Percentiles rank a stretch among this genome's conserved stretches.
phyloP scores from a whole-genome alignment of 352 stramenopile genomes.

The Globisporangium iwayamae region DNA sequence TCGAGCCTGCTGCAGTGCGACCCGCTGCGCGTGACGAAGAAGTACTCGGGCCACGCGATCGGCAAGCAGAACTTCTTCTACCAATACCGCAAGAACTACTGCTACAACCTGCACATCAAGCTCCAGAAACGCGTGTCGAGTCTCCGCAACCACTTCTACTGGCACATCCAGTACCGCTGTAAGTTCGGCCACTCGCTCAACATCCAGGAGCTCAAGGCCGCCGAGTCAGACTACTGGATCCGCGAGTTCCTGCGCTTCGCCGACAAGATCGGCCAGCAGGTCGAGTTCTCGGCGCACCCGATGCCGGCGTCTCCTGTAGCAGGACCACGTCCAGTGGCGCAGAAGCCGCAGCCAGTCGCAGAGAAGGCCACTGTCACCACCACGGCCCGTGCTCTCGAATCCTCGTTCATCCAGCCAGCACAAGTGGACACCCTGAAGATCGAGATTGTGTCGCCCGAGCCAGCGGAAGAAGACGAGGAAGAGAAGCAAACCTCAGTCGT shows the following conservation, averaged over 20 bases:
- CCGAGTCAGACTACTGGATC: conserved; percentile 73
- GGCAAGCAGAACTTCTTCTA: conserved; percentile 81
- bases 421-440: neutral
- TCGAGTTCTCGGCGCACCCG: conserved; percentile 31
- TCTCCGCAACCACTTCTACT: conserved; percentile 81
- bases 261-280: conserved; percentile 52
- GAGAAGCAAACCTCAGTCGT: neutral
- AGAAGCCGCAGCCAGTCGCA: neutral
- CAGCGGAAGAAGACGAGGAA: neutral
- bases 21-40: conserved; percentile 80
- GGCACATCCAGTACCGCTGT: conserved; percentile 74
- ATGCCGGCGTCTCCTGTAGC: conserved; percentile 18
- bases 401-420: neutral
- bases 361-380: neutral
- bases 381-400: neutral
- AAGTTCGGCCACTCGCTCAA: conserved; percentile 55
- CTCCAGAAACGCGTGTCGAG: conserved; percentile 76
- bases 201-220: conserved; percentile 61
- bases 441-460: neutral
- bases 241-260: conserved; percentile 66
- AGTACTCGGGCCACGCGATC: conserved; percentile 67
- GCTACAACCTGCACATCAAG: conserved; percentile 76
- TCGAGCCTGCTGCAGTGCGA: conserved; percentile 76
- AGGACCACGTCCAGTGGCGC: conserved; percentile 6
- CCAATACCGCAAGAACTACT: conserved; percentile 54